Base-by-base conservation (phyloP, 148 eudicot genomes). In the Rhododendron mucronatum region DNA sequence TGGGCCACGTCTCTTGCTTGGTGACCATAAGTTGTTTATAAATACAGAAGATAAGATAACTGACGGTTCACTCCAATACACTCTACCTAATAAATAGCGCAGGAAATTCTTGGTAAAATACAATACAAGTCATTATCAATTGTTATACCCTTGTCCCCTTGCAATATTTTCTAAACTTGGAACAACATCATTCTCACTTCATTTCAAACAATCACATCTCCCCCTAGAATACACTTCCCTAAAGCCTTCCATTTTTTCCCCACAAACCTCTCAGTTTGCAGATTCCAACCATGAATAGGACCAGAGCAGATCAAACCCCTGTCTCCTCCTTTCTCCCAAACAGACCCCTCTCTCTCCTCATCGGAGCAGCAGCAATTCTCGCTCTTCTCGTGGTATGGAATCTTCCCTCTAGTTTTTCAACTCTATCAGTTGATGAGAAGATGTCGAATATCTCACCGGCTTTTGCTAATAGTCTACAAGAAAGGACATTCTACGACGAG, bases 401-500 rank as follows among this genome's bases (percentile, higher is more conserved):
- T 71, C 76, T 14, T 28, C 18, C 16, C 41, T 33, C 76, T 14
- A 33, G 14, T 3, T 71, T 71, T 71, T 71, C 76, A 71, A 33
- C 9, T 71, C 41, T 8, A 4, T 30, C 76, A 14, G 2, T 71
- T 13, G 39, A 71, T 33, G 39, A 15, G 20, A 15, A 71, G 76
- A 14, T 71, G 39, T 13, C 39, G 37, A 28, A 3, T 10, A 14
- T 4, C 14, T 11, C 76, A 14, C 39, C 21, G 71, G 14, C 33
- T n/a, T 65, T 13, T 14, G 14, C 33, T 30, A 4, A 71, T 71
- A 10, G 4, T 4, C 10, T 71, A 13, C 8, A 5, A 39, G 39
- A 71, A 39, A 30, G 30, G 12, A 86, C 88, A 18, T 86, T 86
- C 39, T 86, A 86, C 48, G 88, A 82, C 20, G 84, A 86, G 9